Evolutionary conservation across 441 rosid species (phyloP), one percentile per base, ranked within the genome.

Genomic region (Macaranga tanarius): DNA sequence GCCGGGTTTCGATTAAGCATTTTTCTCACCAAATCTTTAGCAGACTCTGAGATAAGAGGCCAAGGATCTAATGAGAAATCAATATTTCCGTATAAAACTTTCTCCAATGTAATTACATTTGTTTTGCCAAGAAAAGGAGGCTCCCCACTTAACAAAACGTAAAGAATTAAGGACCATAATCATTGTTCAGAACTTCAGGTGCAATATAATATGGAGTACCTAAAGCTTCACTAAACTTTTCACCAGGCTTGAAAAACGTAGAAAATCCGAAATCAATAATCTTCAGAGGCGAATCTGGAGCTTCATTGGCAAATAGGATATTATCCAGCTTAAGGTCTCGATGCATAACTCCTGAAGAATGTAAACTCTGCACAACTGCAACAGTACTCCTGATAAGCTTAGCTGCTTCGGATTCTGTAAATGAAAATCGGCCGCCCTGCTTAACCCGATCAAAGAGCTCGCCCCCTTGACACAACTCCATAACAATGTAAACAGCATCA

Each of bases 81-180:
- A 58, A 58, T 34, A 58, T 26, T 17, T 11, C 38, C 38, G 4
- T 58, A 17, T 58, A 10, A 12, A 58, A 58, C 38, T 38, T 10
- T 13, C 26, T 23, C 8, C 11, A 0, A 26, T 23, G 16, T 25
- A 15, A 11, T 13, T 26, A 25, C 2, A 7, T 58, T 19, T 8
- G 62, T 23, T 58, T 58, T 11, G 2, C 17, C 62, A 34, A 7
- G 11, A 5, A 58, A 58, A 10, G 62, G 62, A 58, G 62, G 62
- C 17, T 2, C 19, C 19, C 62, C 62, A 58, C 62, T 58, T 26
- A 58, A 58, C 62, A 58, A 58, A 25, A 13, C 11, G 38, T 75
- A 3, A 23, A 16, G n/a, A 47, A 50, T 28, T 15, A 40, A 58
- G 62, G 38, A 26, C 62, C 62, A 13, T 58, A 58, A 58, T 58